Conservation (phyloP, 2,329 filamentous ascomycete species). For the Reticulascus tulasneorum region DNA sequence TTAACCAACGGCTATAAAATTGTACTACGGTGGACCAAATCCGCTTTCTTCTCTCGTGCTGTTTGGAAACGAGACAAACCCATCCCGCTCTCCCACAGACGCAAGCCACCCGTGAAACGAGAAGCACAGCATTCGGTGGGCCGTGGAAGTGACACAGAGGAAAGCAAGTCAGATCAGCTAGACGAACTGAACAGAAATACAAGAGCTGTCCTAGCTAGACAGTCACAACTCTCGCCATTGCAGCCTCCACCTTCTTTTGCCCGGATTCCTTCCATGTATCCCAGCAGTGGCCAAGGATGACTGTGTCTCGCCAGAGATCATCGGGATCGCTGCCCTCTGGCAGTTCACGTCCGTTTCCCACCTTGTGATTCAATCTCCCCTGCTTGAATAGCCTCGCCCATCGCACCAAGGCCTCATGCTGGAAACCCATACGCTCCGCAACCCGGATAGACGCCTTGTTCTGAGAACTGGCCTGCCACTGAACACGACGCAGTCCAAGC, state of each 20-base stretch:
- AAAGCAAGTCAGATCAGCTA: too few species aligned
- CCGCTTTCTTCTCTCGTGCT: too few species aligned
- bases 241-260: constrained; percentile 14
- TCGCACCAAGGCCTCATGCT: constrained; percentile 24
- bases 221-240: too few species aligned
- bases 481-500: constrained; percentile 23
- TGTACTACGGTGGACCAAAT: too few species aligned
- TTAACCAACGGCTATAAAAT: too few species aligned
- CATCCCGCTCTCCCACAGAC: too few species aligned
- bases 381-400: constrained; percentile 25
- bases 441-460: constrained; percentile 21
- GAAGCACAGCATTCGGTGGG: too few species aligned
- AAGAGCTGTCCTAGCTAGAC: too few species aligned
- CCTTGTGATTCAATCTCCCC: constrained; percentile 17
- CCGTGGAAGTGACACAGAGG: too few species aligned
- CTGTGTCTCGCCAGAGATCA: constrained; percentile 21
- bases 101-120: too few species aligned
- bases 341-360: constrained; percentile 18
- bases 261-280: constrained; percentile 21
- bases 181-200: too few species aligned
- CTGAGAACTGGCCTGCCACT: constrained; percentile 26
- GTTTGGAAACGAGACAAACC: too few species aligned
- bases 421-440: constrained; percentile 29
- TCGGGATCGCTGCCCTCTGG: constrained; percentile 18
- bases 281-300: constrained; percentile 24